phyloP scores from a whole-genome alignment of 2,329 filamentous ascomycete species.

The Scleromitrula shiraiana region DNA sequence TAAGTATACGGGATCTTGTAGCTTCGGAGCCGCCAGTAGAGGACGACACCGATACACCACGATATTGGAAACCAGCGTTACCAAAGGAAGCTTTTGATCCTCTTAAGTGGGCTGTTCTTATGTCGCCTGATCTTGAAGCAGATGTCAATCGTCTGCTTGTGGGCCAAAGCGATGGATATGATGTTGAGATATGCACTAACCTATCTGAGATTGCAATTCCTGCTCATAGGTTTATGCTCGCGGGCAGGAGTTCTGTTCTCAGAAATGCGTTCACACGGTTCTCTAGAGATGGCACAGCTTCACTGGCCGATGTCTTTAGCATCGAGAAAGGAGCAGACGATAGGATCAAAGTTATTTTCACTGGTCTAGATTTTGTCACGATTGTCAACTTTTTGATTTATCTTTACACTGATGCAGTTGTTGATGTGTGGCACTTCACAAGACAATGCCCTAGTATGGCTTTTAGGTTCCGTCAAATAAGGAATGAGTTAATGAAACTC shows the following conservation, averaged over 20 bases:
- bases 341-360: slow-evolving; percentile 55
- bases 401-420: slow-evolving; percentile 67
- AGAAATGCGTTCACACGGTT: slow-evolving; percentile 53
- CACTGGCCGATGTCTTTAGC: slow-evolving; percentile 51
- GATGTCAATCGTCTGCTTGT: slow-evolving; percentile 48
- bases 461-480: slow-evolving; percentile 68
- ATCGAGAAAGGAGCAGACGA: slow-evolving; percentile 41
- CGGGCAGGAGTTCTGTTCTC: slow-evolving; percentile 63
- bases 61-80: slow-evolving; percentile 34
- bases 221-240: slow-evolving; percentile 72
- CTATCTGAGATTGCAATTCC: slow-evolving; percentile 68
- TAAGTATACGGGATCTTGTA: slow-evolving; percentile 57
- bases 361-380: slow-evolving; percentile 66
- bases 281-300: slow-evolving; percentile 44
- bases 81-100: slow-evolving; percentile 47
- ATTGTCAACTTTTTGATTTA: slow-evolving; percentile 74
- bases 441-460: slow-evolving; percentile 53
- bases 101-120: slow-evolving; percentile 46
- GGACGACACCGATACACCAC: slow-evolving; percentile 34
- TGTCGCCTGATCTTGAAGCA: slow-evolving; percentile 56
- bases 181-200: slow-evolving; percentile 42
- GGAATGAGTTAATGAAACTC: slow-evolving; percentile 81
- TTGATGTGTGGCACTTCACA: slow-evolving; percentile 83
- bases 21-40: slow-evolving; percentile 34
- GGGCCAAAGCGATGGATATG: slow-evolving; percentile 32